Conservation (phyloP, 257 asterid genomes). For the Pogostemon cablin region DNA sequence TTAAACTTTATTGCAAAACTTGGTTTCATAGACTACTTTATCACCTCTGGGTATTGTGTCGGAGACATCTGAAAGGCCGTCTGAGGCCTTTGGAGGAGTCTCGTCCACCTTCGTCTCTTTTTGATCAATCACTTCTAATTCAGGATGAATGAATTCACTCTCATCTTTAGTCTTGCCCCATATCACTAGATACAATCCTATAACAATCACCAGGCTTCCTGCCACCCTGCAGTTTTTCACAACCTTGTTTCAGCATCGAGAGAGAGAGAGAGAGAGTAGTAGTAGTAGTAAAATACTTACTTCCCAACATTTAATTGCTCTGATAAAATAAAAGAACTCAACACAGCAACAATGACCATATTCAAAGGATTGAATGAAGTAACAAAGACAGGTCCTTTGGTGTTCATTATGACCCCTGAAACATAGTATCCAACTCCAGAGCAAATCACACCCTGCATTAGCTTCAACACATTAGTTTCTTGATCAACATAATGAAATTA, state of each 20-base stretch:
- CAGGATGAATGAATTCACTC: background rate
- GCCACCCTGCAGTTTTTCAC: constrained; percentile 42
- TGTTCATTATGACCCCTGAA: constrained; percentile 51
- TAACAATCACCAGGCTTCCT: constrained; percentile 51
- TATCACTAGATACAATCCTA: constrained; percentile 53
- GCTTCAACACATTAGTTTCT: background rate
- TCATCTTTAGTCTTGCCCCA: constrained; percentile 57
- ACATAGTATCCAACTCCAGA: constrained; percentile 54
- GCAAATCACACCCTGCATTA: constrained; percentile 47
- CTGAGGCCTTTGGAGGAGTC: constrained; percentile 7
- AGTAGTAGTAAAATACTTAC: constrained; percentile 31
- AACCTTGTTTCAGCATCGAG: constrained; percentile 7
- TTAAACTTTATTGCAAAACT: constrained; percentile 11
- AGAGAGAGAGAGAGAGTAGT: background rate
- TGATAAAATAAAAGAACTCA: constrained; percentile 54
- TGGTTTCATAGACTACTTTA: constrained; percentile 29
- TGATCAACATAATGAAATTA: background rate
- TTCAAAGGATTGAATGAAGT: constrained; percentile 56
- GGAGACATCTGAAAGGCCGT: background rate
- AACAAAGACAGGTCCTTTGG: constrained; percentile 61
- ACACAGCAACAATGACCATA: constrained; percentile 57
- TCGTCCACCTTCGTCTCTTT: constrained; percentile 3
- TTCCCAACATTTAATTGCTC: constrained; percentile 58
- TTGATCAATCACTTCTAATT: constrained; percentile 16
- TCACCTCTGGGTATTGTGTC: constrained; percentile 18